Percentiles rank a stretch among this genome's conserved stretches.
Conservation (phyloP, 164 flowering plant genomes). For the Cinnamomum micranthum region DNA sequence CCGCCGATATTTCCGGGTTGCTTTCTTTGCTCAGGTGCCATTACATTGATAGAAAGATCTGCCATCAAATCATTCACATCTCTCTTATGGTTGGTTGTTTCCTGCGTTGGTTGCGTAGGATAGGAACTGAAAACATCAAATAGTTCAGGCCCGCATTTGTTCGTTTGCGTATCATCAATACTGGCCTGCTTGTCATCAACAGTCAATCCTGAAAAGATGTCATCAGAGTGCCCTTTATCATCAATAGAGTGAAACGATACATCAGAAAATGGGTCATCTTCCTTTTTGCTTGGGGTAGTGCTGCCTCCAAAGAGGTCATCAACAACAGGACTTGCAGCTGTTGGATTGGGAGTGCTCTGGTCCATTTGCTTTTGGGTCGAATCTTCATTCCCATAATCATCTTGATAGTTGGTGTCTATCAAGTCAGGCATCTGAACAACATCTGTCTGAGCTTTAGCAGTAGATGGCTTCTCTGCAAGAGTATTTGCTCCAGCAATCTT, state of each 20-base stretch:
- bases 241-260: slow-evolving; percentile 73
- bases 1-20: slow-evolving; percentile 27
- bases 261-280: slow-evolving; percentile 91
- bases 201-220: slow-evolving; percentile 75
- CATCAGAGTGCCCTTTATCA: slow-evolving; percentile 38
- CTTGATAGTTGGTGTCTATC: slow-evolving; percentile 70
- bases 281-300: slow-evolving; percentile 33
- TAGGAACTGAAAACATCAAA: slow-evolving; percentile 63
- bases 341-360: slow-evolving; percentile 18
- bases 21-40: slow-evolving; percentile 20
- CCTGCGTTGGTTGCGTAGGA: slow-evolving; percentile 25
- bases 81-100: slow-evolving; percentile 24
- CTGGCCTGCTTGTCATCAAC: slow-evolving; percentile 37
- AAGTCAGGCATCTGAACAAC: slow-evolving; percentile 68
- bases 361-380: slow-evolving; percentile 21
- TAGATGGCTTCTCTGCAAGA: slow-evolving; percentile 32
- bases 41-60: slow-evolving; percentile 47
- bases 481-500: slow-evolving; percentile 17
- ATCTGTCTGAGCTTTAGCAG: slow-evolving; percentile 30
- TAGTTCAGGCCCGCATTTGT: slow-evolving; percentile 34
- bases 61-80: slow-evolving; percentile 54
- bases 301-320: slow-evolving; percentile 71
- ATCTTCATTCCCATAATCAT: slow-evolving; percentile 37
- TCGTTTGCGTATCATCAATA: slow-evolving; percentile 19
- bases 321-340: slow-evolving; percentile 38